Evolutionary conservation across 257 asterid species (phyloP).

Genomic region (Solanum pinnatisectum): DNA sequence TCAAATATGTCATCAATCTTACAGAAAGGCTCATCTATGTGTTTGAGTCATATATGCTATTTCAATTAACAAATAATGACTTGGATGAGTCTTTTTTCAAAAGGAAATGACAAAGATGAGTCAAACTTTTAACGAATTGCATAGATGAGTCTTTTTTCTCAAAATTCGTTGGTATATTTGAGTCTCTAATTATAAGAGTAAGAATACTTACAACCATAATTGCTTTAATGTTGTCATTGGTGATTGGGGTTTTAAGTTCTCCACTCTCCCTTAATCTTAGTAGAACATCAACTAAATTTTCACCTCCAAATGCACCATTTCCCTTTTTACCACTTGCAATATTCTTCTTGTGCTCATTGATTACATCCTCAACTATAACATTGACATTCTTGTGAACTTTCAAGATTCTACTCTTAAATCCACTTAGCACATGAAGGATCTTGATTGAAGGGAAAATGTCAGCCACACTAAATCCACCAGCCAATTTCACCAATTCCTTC

Average conservation of each 20-base stretch:
- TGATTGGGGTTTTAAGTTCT: not conserved
- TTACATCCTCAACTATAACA: not conserved
- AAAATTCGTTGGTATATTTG: no score
- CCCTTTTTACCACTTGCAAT: not conserved
- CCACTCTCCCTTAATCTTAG: not conserved
- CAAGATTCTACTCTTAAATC: not conserved
- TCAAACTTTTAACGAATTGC: no score
- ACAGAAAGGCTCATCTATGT: no score
- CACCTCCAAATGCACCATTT: not conserved
- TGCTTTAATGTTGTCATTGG: not conserved
- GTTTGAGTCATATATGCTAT: no score
- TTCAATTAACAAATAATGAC: no score
- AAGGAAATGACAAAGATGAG: no score
- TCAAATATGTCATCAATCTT: no score
- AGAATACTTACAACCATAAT: no score
- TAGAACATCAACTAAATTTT: constrained; percentile 3
- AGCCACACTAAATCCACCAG: not conserved
- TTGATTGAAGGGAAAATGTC: constrained; percentile 1
- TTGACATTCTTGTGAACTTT: not conserved
- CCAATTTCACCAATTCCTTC: not conserved
- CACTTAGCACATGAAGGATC: not conserved
- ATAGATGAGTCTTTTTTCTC: no score
- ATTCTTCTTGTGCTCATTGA: not conserved
- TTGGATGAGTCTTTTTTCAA: no score
- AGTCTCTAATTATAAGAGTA: no score